Conservation (phyloP, 1,139 yeast species). For the Sugiyamaella pinicola region DNA sequence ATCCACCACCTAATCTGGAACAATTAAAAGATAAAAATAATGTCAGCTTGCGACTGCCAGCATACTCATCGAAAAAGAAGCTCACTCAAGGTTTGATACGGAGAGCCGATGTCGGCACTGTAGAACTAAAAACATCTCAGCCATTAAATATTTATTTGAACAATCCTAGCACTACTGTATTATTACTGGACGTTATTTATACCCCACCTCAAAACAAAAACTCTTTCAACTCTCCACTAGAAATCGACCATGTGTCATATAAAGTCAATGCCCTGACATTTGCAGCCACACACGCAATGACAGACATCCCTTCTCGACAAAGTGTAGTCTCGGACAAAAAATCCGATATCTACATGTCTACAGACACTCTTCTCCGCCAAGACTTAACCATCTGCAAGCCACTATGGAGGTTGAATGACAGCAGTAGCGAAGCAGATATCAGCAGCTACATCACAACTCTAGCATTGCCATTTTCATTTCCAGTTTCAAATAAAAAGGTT, state of each 20-base stretch:
- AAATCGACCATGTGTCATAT: constrained; percentile 20
- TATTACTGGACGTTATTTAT: constrained; percentile 17
- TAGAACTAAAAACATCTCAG: constrained; percentile 13
- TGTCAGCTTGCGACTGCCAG: constrained; percentile 7
- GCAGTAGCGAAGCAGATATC: background rate
- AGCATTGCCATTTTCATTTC: constrained; percentile 25
- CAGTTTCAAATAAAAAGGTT: constrained; percentile 21
- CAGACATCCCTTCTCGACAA: constrained; percentile 9
- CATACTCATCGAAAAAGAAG: constrained; percentile 9
- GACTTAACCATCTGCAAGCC: constrained; percentile 24
- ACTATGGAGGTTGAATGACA: constrained; percentile 17
- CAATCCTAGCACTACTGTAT: constrained; percentile 16
- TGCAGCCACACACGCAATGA: constrained; percentile 19
- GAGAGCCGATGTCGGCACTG: constrained; percentile 15
- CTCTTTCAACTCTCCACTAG: constrained; percentile 17
- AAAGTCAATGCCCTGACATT: constrained; percentile 21
- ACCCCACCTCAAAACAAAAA: background rate
- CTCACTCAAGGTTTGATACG: constrained; percentile 19
- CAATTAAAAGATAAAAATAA: constrained; percentile 16
- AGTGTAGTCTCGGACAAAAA: background rate
- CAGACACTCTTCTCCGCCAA: constrained; percentile 18
- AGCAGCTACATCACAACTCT: constrained; percentile 16
- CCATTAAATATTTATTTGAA: constrained; percentile 14
- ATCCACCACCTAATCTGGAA: constrained; percentile 16
- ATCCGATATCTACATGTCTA: constrained; percentile 1